Conservation (phyloP, 306 rosid genomes). For the Vicia villosa region DNA sequence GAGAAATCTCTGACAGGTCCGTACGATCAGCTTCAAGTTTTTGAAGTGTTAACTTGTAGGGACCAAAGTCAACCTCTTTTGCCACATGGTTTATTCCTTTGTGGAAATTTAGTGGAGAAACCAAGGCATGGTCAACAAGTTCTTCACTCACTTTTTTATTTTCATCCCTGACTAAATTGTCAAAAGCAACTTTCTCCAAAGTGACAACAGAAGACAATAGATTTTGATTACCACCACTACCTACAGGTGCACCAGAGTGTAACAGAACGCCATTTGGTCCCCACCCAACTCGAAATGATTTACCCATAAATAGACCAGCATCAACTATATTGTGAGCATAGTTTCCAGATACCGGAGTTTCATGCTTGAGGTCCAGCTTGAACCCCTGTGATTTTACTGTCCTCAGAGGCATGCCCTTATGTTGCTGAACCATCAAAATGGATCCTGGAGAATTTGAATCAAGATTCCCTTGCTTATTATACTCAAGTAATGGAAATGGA, state of each 20-base stretch:
- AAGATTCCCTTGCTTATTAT: slow-evolving; percentile 72
- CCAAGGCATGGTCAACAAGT: slow-evolving; percentile 68
- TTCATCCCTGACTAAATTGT: slow-evolving; percentile 86
- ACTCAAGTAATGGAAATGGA: slow-evolving; percentile 86
- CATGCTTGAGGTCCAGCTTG: slow-evolving; percentile 68
- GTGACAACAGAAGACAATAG: slow-evolving; percentile 74
- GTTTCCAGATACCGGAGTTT: slow-evolving; percentile 64
- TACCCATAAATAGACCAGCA: slow-evolving; percentile 96
- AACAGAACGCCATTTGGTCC: slow-evolving; percentile 94
- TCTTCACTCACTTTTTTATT: slow-evolving; percentile 68
- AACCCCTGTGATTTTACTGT: slow-evolving; percentile 71
- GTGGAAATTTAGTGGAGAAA: slow-evolving; percentile 74
- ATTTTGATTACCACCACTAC: slow-evolving; percentile 52
- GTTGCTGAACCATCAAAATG: slow-evolving; percentile 83
- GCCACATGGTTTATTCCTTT: slow-evolving; percentile 65
- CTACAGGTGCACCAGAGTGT: slow-evolving; percentile 75
- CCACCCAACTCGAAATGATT: slow-evolving; percentile 97
- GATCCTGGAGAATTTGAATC: slow-evolving; percentile 72
- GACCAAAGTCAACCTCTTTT: slow-evolving; percentile 67
- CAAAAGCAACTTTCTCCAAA: slow-evolving; percentile 87
- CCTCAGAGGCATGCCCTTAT: slow-evolving; percentile 60
- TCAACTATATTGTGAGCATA: slow-evolving; percentile 79
- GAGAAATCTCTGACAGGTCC: slow-evolving; percentile 71
- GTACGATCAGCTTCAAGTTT: slow-evolving; percentile 66
- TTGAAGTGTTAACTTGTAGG: slow-evolving; percentile 72